Evolutionary conservation across 441 rosid genomes (phyloP), one percentile per base, ranked within the genome.

Genomic region (Macaranga tanarius): DNA sequence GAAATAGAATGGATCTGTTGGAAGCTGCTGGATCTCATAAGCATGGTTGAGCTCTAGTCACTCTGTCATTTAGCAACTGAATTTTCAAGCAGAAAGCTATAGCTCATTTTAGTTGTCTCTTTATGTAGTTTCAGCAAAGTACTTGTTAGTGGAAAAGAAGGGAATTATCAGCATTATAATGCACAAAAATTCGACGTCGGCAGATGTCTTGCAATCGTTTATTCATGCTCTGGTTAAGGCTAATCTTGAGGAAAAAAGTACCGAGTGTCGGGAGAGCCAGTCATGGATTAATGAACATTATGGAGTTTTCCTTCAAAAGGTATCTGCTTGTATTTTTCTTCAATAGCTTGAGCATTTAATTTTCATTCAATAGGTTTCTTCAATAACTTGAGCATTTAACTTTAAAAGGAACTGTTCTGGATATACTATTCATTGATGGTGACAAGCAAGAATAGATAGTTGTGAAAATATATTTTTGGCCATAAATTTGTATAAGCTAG

Each of bases 281-380:
- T 79, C 89, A 55, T 95, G 99, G 99, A 90, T 95, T 85, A 88
- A 95, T 74, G 81, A 85, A 75, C 82, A 88, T 8, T 94, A 90
- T 40, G 80, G 79, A 15, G 78, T 15, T 42, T 89, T 90, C 75
- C 75, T 94, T 65, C 80, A 73, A 58, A 86, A 94, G 97, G 99
- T 94, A 86, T 52, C 50, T 31, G 16, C 69, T 15, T 45, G 47
- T 26, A 10, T 17, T 54, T 52, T 20, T 45, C 38, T 50, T 56
- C 34, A 54, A 40, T 20, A 10, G 2, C 34, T 25, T 58, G 0
- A n/a, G n/a, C n/a, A n/a, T n/a, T n/a, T n/a, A n/a, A n/a, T 15
- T 42, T 89, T 90, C 75, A 74, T 94, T 65, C 80, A 73, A 58
- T 86, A 94, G 97, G 99, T 94, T 20, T 45, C 38, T 50, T 56